Conservation (phyloP, 768 basidiomycete genomes). For the Suillus discolor region DNA sequence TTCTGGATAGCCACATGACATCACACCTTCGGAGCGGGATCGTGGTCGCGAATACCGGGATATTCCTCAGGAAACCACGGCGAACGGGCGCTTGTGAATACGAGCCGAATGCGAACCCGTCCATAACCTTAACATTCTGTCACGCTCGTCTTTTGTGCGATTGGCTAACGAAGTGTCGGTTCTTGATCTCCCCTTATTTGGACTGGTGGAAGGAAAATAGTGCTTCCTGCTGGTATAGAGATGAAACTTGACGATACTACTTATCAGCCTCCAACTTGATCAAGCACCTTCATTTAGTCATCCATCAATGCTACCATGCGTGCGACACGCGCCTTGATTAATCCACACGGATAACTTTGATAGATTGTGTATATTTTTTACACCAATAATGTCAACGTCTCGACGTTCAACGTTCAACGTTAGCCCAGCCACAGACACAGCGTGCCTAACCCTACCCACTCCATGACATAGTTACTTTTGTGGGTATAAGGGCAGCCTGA, state of each 20-base stretch:
- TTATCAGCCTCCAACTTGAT: neutral
- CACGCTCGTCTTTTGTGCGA: neutral
- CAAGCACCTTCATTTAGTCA: too few species aligned
- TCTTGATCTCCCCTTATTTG: neutral
- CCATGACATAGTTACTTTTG: neutral
- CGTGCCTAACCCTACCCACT: neutral
- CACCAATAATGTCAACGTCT: neutral
- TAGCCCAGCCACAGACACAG: neutral
- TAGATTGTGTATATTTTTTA: neutral
- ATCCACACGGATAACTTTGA: neutral
- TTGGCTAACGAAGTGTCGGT: neutral
- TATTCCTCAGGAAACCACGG: conserved; percentile 16
- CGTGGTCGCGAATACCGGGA: conserved; percentile 7
- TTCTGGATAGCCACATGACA: conserved; percentile 21
- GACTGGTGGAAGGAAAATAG: neutral
- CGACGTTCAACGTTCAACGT: neutral
- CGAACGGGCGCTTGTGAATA: conserved; percentile 22
- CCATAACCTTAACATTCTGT: neutral
- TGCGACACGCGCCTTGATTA: neutral
- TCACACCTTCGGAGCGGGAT: conserved; percentile 18
- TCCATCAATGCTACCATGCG: neutral
- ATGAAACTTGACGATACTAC: neutral
- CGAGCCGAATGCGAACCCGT: neutral
- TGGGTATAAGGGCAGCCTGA: neutral
- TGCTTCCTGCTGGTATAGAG: neutral